Evolutionary conservation across 352 stramenopile species (phyloP).

Genomic region (Globisporangium camurandrum): DNA sequence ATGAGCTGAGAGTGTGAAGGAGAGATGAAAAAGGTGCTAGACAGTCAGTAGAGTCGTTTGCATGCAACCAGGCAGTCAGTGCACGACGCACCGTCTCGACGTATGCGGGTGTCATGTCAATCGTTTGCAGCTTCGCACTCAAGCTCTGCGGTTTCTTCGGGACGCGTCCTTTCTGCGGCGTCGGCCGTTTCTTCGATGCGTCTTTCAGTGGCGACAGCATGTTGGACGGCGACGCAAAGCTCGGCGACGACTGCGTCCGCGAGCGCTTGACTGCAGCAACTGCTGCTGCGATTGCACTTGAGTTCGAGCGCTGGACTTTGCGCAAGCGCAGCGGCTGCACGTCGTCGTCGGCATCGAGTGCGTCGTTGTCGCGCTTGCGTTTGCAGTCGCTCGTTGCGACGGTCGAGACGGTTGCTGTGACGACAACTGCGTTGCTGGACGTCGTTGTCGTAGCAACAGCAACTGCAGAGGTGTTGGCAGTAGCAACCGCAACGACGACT

Average conservation of each 20-base stretch:
- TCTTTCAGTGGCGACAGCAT: constrained; percentile 51
- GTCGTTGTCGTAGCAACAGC: neutral
- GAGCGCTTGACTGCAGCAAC: neutral
- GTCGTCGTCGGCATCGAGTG: neutral
- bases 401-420: too few relatives aligned
- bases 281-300: neutral
- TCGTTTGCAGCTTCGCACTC: constrained; percentile 25
- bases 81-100: constrained; percentile 20
- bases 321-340: constrained; percentile 7
- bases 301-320: constrained; percentile 4
- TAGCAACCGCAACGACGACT: neutral
- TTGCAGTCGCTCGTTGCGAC: constrained; percentile 1
- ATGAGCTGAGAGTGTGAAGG: constrained; percentile 23
- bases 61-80: neutral
- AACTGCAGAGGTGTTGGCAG: too few relatives aligned
- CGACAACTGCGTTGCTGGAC: neutral
- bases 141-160: constrained; percentile 38
- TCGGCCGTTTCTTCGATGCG: constrained; percentile 30
- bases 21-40: neutral
- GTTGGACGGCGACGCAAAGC: constrained; percentile 11
- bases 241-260: constrained; percentile 3
- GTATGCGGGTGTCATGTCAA: constrained; percentile 23
- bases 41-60: neutral
- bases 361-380: constrained; percentile 5
- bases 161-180: constrained; percentile 29